Evolutionary conservation across 106 monocot genomes (phyloP), one percentile per base, ranked within the genome.

Genomic region (Gastrodia elata): DNA sequence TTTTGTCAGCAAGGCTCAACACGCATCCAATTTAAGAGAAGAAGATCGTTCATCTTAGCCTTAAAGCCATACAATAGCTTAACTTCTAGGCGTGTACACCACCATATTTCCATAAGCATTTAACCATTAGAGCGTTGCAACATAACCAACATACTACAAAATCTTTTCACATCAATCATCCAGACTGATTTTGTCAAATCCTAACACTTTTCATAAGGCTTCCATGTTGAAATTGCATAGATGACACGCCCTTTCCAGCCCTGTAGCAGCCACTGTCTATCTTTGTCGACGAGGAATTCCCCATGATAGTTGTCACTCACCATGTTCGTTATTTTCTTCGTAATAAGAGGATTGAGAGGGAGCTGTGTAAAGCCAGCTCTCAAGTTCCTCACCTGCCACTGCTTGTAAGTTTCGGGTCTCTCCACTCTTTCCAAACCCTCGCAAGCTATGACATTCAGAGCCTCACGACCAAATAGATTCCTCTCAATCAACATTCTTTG

Each of bases 361-460:
- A 72, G 70, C 36, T 79, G 83, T 6, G 24, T 30, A 32, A 83
- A 79, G 30, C 83, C 83, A 46, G 83, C 79, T 68, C 78, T 71
- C n/a, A 79, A 10, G 43, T 70, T 79, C 71, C 79, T 79, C 48
- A 52, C 38, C 24, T 75, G 79, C 83, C 79, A 79, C 65, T 83
- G 74, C 65, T 79, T 83, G 48, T 83, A 83, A 11, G 79, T 79
- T 43, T 83, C 79, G 5, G 83, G 83, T 38, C 83, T 75, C 77
- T 83, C 75, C 14, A 79, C 67, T 44, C 83, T 79, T 33, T 76
- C 65, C 18, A 71, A 42, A 4, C 83, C 76, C 61, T 83, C 83
- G 34, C 83, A 83, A 8, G 83, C 36, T 43, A 79, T 72, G 34
- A 75, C 79, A 73, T 83, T 83, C 27, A 83, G 4, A 72, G 64